These are phyloP conservation scores for Bremia lactucae DNA, from an alignment of 352 stramenopile genomes.

Conservation along the genomic window DNA sequence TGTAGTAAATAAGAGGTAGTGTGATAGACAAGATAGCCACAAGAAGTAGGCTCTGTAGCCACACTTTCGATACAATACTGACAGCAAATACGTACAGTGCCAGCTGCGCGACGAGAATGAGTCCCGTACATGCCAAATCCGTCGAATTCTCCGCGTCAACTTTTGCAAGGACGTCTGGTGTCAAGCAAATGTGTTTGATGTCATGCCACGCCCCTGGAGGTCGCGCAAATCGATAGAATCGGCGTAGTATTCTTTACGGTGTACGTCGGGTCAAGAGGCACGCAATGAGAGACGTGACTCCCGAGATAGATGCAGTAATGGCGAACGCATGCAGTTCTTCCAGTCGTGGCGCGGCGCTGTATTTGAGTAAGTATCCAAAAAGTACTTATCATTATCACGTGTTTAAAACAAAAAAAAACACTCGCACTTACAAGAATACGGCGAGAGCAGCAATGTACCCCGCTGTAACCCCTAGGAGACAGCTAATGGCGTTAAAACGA, in stretches of 20 bases:
- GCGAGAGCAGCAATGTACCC: conserved; percentile 43
- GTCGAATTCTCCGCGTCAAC: conserved; percentile 54
- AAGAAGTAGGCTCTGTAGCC: conserved; percentile 43
- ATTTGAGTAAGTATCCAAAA: not conserved
- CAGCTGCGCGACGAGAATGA: conserved; percentile 54
- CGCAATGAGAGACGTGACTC: conserved; percentile 27
- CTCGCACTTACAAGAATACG: conserved; percentile 55
- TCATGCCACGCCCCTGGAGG: conserved; percentile 42
- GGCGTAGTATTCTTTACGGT: conserved; percentile 38
- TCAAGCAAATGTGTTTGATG: conserved; percentile 61
- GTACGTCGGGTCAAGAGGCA: conserved; percentile 33
- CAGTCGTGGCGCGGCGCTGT: conserved; percentile 39
- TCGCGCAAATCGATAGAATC: conserved; percentile 60
- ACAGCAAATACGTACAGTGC: conserved; percentile 58
- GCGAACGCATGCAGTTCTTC: conserved; percentile 43
- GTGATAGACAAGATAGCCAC: conserved; percentile 26
- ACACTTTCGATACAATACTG: conserved; percentile 50
- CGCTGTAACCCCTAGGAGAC: conserved; percentile 35
- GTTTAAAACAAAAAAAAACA: not conserved
- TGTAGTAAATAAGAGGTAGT: conserved; percentile 53
- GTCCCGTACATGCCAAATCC: conserved; percentile 47
- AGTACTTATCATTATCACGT: conserved; percentile 1
- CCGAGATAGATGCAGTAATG: conserved; percentile 51
- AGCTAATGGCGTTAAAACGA: conserved; percentile 61
- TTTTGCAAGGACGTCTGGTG: conserved; percentile 28